Evolutionary conservation across 1,139 yeast genomes (phyloP), one percentile per base, ranked within the genome.

Genomic region (Protomyces lactucae-debilis): DNA sequence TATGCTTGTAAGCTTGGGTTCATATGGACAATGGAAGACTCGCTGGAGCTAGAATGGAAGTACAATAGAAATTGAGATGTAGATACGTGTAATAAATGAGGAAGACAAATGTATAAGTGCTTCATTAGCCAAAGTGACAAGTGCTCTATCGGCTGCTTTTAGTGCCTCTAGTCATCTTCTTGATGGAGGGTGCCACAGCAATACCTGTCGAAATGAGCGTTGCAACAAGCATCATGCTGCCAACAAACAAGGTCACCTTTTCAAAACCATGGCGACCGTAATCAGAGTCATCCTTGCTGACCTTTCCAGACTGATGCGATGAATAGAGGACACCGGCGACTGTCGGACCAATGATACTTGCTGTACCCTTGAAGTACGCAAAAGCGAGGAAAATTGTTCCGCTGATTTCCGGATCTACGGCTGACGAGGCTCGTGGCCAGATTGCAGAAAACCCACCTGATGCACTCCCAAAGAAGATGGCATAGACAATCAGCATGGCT

Each of bases 311-410:
- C 6, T 16, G 21, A 43, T 43, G 48, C 12, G 16, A 12, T 21
- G 48, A 43, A 10, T 43, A 43, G 12, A 57, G 51, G 6, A 53
- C 55, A 16, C 61, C 61, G 3, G 61, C 61, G 12, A 57, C 52
- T 9, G 52, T 35, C 1, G 61, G 61, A 2, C 61, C 61, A 37
- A 57, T 51, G 9, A 57, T 53, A 14, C 55, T 57, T 8, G 61
- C 61, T 8, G 48, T 23, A 6, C 61, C 61, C 6, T 45, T 43
- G 43, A 57, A 36, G 37, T 43, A 53, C 14, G 61, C 52, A 14
- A 57, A 51, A 3, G 61, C 52, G 36, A 57, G 39, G 55, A 57
- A 57, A 32, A 57, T 45, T 3, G 61, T 57, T 4, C 61, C 61
- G 51, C 55, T 48, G 18, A 43, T 21, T 14, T 57, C 61, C n/a